Percentiles rank a stretch among this genome's conserved stretches.
Conservation (phyloP, 2,329 filamentous ascomycete species). For the Clarireedia sp. region DNA sequence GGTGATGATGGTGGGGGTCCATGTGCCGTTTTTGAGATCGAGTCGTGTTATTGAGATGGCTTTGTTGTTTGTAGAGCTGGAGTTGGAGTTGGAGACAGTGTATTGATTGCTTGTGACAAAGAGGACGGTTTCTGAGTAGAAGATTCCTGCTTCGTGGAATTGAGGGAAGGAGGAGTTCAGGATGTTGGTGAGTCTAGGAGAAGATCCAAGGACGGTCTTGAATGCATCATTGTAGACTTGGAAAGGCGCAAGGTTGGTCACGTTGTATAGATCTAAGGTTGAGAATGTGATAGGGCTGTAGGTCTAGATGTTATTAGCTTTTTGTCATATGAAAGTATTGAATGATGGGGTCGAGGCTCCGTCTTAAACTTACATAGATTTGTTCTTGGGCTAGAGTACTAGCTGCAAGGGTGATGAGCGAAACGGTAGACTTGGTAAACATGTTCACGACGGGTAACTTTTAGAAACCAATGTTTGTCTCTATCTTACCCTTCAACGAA, state of each 20-base stretch:
- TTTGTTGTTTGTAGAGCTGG: constrained; percentile 12
- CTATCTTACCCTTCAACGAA: not conserved
- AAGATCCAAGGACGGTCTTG: constrained; percentile 38
- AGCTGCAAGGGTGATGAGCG: not conserved
- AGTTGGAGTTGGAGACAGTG: constrained; percentile 33
- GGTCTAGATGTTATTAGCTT: not conserved
- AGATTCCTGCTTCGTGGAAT: constrained; percentile 49
- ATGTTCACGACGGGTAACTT: not conserved
- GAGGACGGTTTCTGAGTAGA: constrained; percentile 37
- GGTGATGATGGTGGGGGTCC: constrained; percentile 9
- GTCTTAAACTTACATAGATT: not conserved
- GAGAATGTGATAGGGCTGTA: constrained; percentile 1
- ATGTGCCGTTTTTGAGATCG: constrained; percentile 39
- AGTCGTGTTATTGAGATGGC: constrained; percentile 11
- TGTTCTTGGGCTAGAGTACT: constrained; percentile 2
- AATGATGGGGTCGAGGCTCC: too few species aligned
- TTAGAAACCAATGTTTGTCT: not conserved
- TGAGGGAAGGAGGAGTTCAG: constrained; percentile 41
- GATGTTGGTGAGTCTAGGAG: constrained; percentile 4
- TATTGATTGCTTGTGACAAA: constrained; percentile 37
- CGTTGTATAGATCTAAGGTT: constrained; percentile 3
- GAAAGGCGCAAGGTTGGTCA: constrained; percentile 20
- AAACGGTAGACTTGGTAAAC: not conserved
- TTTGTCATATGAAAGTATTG: not conserved
- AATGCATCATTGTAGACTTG: constrained; percentile 46